Conservation (phyloP, 805 yeast species). For the Zygoascus bituminiphila region DNA sequence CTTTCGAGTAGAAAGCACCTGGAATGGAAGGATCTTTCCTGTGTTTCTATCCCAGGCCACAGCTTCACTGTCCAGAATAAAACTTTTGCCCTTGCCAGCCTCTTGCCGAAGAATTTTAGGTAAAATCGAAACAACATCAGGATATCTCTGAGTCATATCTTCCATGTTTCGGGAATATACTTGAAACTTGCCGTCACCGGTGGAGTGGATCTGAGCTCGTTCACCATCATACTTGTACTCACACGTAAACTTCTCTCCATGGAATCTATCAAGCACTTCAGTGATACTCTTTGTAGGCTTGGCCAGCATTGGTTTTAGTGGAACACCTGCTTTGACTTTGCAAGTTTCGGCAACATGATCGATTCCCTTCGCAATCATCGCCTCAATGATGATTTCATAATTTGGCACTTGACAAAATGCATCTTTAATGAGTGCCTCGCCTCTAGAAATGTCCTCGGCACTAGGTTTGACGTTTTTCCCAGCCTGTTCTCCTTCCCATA, state of each 20-base stretch:
- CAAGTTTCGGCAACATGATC: constrained; percentile 56
- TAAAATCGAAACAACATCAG: constrained; percentile 70
- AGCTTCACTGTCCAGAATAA: constrained; percentile 92
- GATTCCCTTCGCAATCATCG: constrained; percentile 62
- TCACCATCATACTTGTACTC: constrained; percentile 98
- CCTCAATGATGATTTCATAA: constrained; percentile 66
- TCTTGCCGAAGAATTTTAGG: constrained; percentile 42
- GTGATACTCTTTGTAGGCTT: constrained; percentile 91
- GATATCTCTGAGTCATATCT: constrained; percentile 93
- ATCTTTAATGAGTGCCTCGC: constrained; percentile 73
- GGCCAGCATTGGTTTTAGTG: constrained; percentile 96
- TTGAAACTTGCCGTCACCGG: constrained; percentile 52
- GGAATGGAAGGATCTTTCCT: constrained; percentile 85
- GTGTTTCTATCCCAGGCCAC: constrained; percentile 89
- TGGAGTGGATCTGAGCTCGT: constrained; percentile 81
- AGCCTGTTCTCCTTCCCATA: constrained; percentile 40
- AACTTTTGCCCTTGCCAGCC: constrained; percentile 36
- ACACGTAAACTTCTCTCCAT: constrained; percentile 79
- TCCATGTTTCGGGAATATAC: constrained; percentile 93
- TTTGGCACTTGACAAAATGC: constrained; percentile 89
- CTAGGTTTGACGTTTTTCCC: constrained; percentile 19
- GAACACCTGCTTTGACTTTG: constrained; percentile 81
- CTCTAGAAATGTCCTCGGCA: constrained; percentile 45
- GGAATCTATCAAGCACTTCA: constrained; percentile 87
- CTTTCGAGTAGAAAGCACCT: constrained; percentile 85